phyloP scores from a whole-genome alignment of 2,329 filamentous ascomycete genomes.

The Penicillium digitatum region DNA sequence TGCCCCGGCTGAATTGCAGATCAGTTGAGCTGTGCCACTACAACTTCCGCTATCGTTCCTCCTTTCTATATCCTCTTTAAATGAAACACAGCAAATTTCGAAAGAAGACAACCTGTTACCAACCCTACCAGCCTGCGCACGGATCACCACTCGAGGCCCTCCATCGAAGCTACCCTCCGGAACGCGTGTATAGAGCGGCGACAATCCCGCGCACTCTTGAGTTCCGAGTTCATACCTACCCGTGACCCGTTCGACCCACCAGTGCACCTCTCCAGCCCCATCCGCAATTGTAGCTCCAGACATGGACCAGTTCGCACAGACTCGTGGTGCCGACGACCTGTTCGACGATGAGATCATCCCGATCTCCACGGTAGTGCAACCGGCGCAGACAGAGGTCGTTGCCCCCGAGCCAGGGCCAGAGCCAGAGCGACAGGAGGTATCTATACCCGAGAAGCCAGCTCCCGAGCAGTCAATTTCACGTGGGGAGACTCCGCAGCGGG shows the following conservation, averaged over 20 bases:
- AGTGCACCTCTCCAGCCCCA: neutral
- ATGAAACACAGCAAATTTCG: neutral
- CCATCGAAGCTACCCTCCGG: slow-evolving; percentile 21
- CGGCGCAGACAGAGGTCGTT: slow-evolving; percentile 21
- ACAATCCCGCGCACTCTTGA: slow-evolving; percentile 6
- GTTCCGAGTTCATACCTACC: neutral
- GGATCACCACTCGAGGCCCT: slow-evolving; percentile 22
- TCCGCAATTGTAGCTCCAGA: slow-evolving; percentile 16
- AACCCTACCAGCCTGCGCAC: slow-evolving; percentile 16
- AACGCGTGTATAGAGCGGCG: slow-evolving; percentile 13
- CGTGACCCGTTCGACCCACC: neutral
- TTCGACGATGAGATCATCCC: slow-evolving; percentile 52
- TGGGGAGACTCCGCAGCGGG: slow-evolving; percentile 26
- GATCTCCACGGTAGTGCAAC: slow-evolving; percentile 35
- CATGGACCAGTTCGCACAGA: slow-evolving; percentile 50
- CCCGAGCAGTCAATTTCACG: slow-evolving; percentile 19
- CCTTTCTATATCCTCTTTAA: neutral
- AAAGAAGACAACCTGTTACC: neutral
- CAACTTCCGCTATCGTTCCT: neutral
- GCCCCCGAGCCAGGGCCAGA: slow-evolving; percentile 15
- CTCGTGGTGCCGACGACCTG: slow-evolving; percentile 48
- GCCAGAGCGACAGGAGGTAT: slow-evolving; percentile 10
- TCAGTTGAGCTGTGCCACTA: neutral
- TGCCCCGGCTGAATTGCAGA: neutral
- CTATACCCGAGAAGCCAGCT: slow-evolving; percentile 13